Base-by-base conservation (phyloP, 1,139 yeast genomes). In the Candida tropicalis region DNA sequence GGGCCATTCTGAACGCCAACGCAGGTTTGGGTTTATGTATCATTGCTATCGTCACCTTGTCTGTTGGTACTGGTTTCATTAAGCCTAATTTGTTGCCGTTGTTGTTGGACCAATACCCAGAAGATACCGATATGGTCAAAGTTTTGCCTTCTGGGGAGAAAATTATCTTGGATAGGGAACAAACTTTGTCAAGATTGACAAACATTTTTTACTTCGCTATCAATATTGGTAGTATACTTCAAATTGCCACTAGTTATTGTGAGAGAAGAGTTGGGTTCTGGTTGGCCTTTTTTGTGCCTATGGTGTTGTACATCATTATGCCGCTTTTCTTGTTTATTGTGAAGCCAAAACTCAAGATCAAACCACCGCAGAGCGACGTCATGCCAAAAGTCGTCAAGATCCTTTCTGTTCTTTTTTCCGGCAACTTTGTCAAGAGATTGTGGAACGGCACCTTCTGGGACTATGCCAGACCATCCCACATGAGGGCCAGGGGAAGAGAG, bases 201-300 rank as follows among this genome's bases (percentile, higher is more conserved):
- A 76, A 86, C 73, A 70, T 84, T 31, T 88, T 88, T 65, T 88
- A 88, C 66, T 75, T 88, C 78, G 76, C 87, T 58, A 84, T 88
- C 61, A 89, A 89, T 61, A 68, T 18, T 4, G 22, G 22, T 18
- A 18, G 6, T 4, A 18, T 18, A 7, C 22, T 18, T n/a, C n/a
- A 87, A 48, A 74, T 88, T 50, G 91, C 91, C 34, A 85, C 95
- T 20, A 82, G 93, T 5, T 83, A 84, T 58, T 66, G 82, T 56
- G 93, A 84, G 53, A 73, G 83, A 60, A 65, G 78, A 50, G 73
- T 82, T 50, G 95, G 91, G 36, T 87, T 79, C 68, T 87, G 91
- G 91, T 75, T 83, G 32, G 93, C 91, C 2, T 87, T 73, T 65
- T 68, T 83, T 52, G 63, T 79, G 33, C 86, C 87, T 35, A 75